phyloP scores from a whole-genome alignment of 2,329 filamentous ascomycete species.

The Verticillium nonalfalfae region DNA sequence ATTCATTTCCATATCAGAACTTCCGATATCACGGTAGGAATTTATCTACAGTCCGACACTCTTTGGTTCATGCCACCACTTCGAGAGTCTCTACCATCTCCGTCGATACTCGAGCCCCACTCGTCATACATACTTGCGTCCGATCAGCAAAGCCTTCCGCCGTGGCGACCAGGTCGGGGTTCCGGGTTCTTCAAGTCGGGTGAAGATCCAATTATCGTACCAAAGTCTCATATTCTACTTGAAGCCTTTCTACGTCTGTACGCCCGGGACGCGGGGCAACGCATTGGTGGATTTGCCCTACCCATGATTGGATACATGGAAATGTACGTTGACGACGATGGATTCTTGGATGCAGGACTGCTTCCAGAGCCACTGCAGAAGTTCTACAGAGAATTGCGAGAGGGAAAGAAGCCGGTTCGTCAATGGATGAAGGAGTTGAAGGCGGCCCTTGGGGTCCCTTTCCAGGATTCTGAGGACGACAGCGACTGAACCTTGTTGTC shows the following conservation, averaged over 20 bases:
- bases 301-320: slow-evolving; percentile 17
- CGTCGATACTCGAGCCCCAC: slow-evolving; percentile 4
- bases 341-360: slow-evolving; percentile 12
- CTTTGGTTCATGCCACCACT: slow-evolving; percentile 17
- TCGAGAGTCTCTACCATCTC: slow-evolving; percentile 8
- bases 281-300: slow-evolving; percentile 12
- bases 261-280: slow-evolving; percentile 13
- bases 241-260: slow-evolving; percentile 17
- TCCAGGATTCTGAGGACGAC: neutral
- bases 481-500: too few species aligned
- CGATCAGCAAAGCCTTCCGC: neutral
- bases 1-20: neutral
- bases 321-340: slow-evolving; percentile 16
- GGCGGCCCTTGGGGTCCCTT: slow-evolving; percentile 4
- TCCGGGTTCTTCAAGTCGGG: slow-evolving; percentile 2
- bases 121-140: slow-evolving; percentile 1
- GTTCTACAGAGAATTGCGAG: slow-evolving; percentile 10
- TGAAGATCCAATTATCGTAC: slow-evolving; percentile 10
- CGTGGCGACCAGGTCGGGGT: neutral
- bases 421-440: slow-evolving; percentile 12
- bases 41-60: slow-evolving; percentile 16
- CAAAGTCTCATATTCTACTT: slow-evolving; percentile 14
- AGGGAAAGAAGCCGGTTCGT: slow-evolving; percentile 9
- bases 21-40: slow-evolving; percentile 13
- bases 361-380: slow-evolving; percentile 14